These are phyloP conservation scores for Pyrus betulifolia DNA, from an alignment of 306 rosid species.

Conservation along the genomic window DNA sequence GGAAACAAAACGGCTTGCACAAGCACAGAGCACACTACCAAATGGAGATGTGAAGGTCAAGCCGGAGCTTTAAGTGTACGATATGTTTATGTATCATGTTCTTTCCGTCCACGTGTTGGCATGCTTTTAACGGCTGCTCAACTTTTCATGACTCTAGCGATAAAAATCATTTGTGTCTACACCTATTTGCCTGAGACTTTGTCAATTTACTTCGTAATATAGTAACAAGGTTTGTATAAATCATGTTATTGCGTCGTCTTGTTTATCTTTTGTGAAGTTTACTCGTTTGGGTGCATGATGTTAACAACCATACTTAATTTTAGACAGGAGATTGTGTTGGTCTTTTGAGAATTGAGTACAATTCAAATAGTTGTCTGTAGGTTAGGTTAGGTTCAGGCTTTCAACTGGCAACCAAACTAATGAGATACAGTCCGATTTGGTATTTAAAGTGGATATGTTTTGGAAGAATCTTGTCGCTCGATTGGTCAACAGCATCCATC, in stretches of 20 bases:
- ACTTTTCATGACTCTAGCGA: background rate
- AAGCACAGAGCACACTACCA: constrained; percentile 60
- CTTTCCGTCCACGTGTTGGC: background rate
- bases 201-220: background rate
- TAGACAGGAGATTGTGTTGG: too few species aligned
- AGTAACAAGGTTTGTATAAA: background rate
- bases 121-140: background rate
- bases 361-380: too few species aligned
- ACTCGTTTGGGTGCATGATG: too few species aligned
- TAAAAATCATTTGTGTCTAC: background rate
- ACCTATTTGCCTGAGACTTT: background rate
- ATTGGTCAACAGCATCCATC: too few species aligned
- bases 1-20: constrained; percentile 75
- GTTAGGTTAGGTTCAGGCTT: too few species aligned
- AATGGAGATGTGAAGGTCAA: constrained; percentile 85
- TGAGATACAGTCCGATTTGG: too few species aligned
- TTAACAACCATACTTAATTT: too few species aligned
- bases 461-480: too few species aligned
- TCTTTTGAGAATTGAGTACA: too few species aligned
- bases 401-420: too few species aligned
- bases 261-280: too few species aligned
- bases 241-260: background rate
- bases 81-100: constrained; percentile 4
- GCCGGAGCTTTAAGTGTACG: constrained; percentile 40
- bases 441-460: too few species aligned